These are phyloP conservation scores for Saccharomyces hybrid DNA, from an alignment of 1,139 yeast species.

Conservation along the genomic window DNA sequence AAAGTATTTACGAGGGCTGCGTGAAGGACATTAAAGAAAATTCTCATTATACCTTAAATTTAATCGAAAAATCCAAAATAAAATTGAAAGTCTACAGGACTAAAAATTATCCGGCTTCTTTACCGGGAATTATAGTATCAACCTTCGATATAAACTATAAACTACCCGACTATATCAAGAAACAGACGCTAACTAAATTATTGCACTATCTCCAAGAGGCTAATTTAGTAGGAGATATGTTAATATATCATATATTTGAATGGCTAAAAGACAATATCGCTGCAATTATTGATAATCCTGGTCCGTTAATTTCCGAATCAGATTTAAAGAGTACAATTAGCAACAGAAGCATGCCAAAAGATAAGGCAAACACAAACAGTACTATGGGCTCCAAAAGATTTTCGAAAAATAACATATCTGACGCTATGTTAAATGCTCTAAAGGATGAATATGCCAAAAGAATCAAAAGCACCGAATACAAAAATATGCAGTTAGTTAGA, in stretches of 20 bases:
- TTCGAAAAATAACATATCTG: conserved; percentile 5
- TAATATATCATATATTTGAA: conserved; percentile 57
- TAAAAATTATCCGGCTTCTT: conserved; percentile 44
- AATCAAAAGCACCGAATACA: conserved; percentile 22
- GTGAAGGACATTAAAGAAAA: conserved; percentile 15
- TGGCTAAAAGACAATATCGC: conserved; percentile 64
- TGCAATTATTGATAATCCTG: conserved; percentile 60
- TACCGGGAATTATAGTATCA: conserved; percentile 56
- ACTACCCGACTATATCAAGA: conserved; percentile 67
- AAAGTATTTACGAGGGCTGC: conserved; percentile 41
- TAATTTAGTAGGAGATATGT: conserved; percentile 56
- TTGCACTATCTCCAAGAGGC: conserved; percentile 36
- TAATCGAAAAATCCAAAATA: conserved; percentile 29
- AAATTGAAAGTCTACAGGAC: conserved; percentile 47
- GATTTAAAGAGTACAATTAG: conserved; percentile 7
- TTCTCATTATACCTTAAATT: conserved; percentile 16
- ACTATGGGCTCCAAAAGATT: not conserved
- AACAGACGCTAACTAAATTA: conserved; percentile 50
- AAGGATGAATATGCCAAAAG: conserved; percentile 28
- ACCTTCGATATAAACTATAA: conserved; percentile 41
- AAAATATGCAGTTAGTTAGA: conserved; percentile 40
- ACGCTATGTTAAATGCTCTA: conserved; percentile 26
- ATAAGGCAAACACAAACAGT: not conserved
- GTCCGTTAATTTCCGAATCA: conserved; percentile 42
- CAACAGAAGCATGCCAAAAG: not conserved